Evolutionary conservation across 2,329 filamentous ascomycete genomes (phyloP), one percentile per base, ranked within the genome.

Genomic region (Trichoderma endophyticum): DNA sequence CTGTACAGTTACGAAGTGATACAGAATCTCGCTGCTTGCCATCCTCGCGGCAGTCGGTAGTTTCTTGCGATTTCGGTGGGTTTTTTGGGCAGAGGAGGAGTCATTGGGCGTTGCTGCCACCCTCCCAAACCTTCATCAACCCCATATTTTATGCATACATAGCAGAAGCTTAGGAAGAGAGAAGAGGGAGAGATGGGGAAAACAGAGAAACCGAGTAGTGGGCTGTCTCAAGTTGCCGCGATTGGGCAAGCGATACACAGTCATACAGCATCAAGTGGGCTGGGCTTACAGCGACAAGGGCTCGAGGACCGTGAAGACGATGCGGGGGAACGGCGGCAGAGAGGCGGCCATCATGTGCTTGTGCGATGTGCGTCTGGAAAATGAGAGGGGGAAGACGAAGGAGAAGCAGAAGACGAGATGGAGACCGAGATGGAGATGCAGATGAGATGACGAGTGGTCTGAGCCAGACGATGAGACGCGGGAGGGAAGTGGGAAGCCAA

Each of bases 271-370:
- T 24, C 51, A 56, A 56, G 7, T 26, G 54, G 34, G 30, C 54
- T 32, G 64, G 60, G 68, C 86, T 82, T 85, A 92, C 90, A 92
- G 84, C 24, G 90, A 90, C 72, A 92, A 83, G 36, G 91, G 91
- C 80, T 93, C 91, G 56, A 92, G 78, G 69, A 92, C 79, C 34
- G 89, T 91, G 75, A 93, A 92, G 63, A 92, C 83, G 62, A 91
- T 79, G 73, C 90, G 86, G 14, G 91, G 91, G 77, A 92, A 84
- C 3, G 84, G 77, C 2, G 91, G 91, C 26, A 93, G 84, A 73
- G 87, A 86, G 32, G 89, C 85, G 12, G 89, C 84, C 90, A 91
- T 91, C 62, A 60, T 75, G 71, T 64, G 61, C 61, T n/a, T 39
- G 24, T 18, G 30, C 11, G 57, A 2, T 14, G 7, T 39, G 64